Base-by-base conservation (phyloP, 2,329 filamentous ascomycete genomes). In the Stemphylium lycopersici region DNA sequence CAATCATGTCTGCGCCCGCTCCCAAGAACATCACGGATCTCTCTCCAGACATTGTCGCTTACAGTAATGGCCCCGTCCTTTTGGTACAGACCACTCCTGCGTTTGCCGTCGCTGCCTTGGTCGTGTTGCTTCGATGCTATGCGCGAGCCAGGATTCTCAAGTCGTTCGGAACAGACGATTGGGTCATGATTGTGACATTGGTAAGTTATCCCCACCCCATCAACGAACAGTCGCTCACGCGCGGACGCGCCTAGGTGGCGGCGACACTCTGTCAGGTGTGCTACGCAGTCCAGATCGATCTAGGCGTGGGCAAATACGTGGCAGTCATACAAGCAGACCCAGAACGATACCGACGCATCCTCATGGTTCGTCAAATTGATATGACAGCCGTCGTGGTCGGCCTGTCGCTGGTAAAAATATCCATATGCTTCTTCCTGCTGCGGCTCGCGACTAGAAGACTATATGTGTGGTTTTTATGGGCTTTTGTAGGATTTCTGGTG, bases 131-230 rank as follows among this genome's bases (percentile, higher is more conserved):
- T n/a, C 76, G 80, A 26, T 64, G 78, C 31, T 81, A 80, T 52
- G 82, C 83, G 22, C 76, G 82, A 10, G 22, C 76, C 2, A 62
- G 67, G 10, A 77, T 84, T 66, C 73, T 84, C 39, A 79, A 76
- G 20, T 79, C 78, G 24, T 72, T 80, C 39, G 81, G 81, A 2
- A 60, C 72, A 20, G 83, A 85, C 70, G 82, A 84, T 62, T 79
- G 73, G 53, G 56, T 78, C 2, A 82, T 83, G 61, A 44, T 78
- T 1, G 52, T 68, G 3, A 76, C 80, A 3, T 72, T 75, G 69
- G 71, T 81, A 31, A 16, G 59, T 58, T 71, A 52, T n/a, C 6
- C 13, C 20, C 20, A 3, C 20, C 20, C 20, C n/a, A n/a, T n/a
- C n/a, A n/a, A n/a, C n/a, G n/a, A n/a, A n/a, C 22, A 22, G 22